phyloP scores from a whole-genome alignment of 2,329 filamentous ascomycete species.

The Ascocoryne sarcoides region DNA sequence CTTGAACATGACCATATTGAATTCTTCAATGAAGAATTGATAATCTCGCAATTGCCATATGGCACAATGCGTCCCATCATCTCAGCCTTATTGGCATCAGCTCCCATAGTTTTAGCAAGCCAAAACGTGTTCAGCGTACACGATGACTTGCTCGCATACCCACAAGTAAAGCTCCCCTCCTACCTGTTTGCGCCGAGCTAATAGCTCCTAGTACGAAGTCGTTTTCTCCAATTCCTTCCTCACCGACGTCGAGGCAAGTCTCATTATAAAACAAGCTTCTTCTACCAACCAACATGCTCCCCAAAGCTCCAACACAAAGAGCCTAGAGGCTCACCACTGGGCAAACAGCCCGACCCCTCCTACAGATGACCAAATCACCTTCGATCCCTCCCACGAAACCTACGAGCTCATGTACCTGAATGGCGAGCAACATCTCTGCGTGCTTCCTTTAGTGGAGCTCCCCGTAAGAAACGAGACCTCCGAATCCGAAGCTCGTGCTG shows the following conservation, averaged over 20 bases:
- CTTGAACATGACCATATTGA: slow-evolving; percentile 3
- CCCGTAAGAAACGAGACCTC: slow-evolving; percentile 39
- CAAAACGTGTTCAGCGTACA: slow-evolving; percentile 59
- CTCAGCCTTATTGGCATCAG: slow-evolving; percentile 21
- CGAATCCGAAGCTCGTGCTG: slow-evolving; percentile 41
- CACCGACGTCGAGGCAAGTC: slow-evolving; percentile 45
- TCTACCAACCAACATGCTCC: slow-evolving; percentile 17
- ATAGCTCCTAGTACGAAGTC: slow-evolving; percentile 49
- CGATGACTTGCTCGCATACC: slow-evolving; percentile 63
- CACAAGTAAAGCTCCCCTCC: slow-evolving; percentile 45
- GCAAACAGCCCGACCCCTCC: slow-evolving; percentile 3
- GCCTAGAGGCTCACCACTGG: slow-evolving; percentile 17
- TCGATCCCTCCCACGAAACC: slow-evolving; percentile 21
- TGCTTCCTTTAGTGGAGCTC: slow-evolving; percentile 48
- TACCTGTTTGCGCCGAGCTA: slow-evolving; percentile 8
- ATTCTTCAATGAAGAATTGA: slow-evolving; percentile 7
- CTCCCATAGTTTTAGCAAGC: slow-evolving; percentile 37
- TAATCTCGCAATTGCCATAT: slow-evolving; percentile 20
- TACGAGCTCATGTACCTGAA: slow-evolving; percentile 55
- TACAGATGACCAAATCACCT: slow-evolving; percentile 4
- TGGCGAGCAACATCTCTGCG: slow-evolving; percentile 53
- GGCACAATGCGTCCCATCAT: slow-evolving; percentile 27
- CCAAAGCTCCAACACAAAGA: slow-evolving; percentile 17
- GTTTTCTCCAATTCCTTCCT: slow-evolving; percentile 53
- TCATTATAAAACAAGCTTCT: slow-evolving; percentile 33